Evolutionary conservation across 495 filamentous ascomycete species (phyloP).

Genomic region (Aspergillus baeticus): DNA sequence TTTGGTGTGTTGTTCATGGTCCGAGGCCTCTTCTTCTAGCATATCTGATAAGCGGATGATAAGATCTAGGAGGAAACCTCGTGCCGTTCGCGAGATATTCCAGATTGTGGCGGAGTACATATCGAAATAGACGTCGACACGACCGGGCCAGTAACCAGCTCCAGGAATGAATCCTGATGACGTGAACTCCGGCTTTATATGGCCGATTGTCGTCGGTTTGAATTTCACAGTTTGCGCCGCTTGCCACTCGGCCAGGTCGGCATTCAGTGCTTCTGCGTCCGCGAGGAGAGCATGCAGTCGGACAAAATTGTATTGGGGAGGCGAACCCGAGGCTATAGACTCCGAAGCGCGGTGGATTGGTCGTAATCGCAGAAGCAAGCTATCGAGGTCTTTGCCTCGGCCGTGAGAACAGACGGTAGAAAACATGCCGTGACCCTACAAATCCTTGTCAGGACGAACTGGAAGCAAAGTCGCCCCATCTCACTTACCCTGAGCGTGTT

Average conservation of each 20-base stretch:
- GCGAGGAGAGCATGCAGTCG: slow-evolving; percentile 9
- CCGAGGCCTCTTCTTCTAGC: not conserved
- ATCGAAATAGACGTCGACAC: slow-evolving; percentile 24
- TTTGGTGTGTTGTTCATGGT: not conserved
- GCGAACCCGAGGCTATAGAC: slow-evolving; percentile 1
- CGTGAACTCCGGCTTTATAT: not conserved
- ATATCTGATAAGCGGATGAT: slow-evolving; percentile 15
- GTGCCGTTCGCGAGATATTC: slow-evolving; percentile 29
- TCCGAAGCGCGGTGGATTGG: slow-evolving; percentile 17
- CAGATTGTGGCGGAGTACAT: slow-evolving; percentile 28
- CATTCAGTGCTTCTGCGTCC: slow-evolving; percentile 17
- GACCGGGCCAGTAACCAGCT: slow-evolving; percentile 22
- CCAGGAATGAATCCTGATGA: not conserved
- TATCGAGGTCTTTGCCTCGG: slow-evolving; percentile 14
- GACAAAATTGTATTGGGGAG: not conserved
- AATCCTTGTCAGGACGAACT: not conserved
- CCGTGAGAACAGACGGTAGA: not conserved
- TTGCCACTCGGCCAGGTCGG: slow-evolving; percentile 18
- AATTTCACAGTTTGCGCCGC: slow-evolving; percentile 13
- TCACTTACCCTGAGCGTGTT: slow-evolving; percentile 1
- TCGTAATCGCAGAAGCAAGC: slow-evolving; percentile 16
- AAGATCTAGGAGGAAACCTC: slow-evolving; percentile 21
- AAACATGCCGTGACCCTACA: not conserved
- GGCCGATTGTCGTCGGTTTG: slow-evolving; percentile 17
- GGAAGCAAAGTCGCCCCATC: too few species aligned